Evolutionary conservation across 257 asterid species (phyloP).

Genomic region (Penstemon barbatus): DNA sequence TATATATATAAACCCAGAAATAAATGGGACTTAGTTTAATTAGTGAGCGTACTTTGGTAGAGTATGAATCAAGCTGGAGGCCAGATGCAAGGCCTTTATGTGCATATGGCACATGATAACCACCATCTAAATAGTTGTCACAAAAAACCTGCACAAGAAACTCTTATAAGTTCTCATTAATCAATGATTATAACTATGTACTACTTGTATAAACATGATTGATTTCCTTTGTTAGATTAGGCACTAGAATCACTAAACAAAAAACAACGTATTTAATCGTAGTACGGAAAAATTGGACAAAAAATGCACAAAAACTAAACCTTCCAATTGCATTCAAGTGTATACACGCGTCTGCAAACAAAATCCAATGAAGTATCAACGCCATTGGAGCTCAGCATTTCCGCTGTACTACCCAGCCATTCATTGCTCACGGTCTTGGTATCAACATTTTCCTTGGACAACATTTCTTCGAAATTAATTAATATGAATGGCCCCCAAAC

Average conservation of each 20-base stretch:
- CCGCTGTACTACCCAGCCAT: constrained; percentile 80
- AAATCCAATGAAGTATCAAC: constrained; percentile 59
- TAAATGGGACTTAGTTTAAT: neutral
- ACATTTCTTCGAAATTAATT: constrained; percentile 46
- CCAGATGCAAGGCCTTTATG: constrained; percentile 84
- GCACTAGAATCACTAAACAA: neutral
- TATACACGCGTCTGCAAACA: constrained; percentile 65
- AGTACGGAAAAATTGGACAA: neutral
- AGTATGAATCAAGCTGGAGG: constrained; percentile 78
- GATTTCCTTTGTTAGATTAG: neutral
- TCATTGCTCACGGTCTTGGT: constrained; percentile 46
- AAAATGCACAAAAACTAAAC: constrained; percentile 37
- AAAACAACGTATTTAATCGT: neutral
- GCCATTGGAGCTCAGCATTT: constrained; percentile 52
- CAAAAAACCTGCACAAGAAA: constrained; percentile 72
- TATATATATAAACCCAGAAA: neutral
- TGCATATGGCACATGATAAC: constrained; percentile 87
- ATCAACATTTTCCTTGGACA: constrained; percentile 34
- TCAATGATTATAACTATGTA: neutral
- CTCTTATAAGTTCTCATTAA: neutral
- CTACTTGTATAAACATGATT: neutral
- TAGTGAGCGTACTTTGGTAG: constrained; percentile 51
- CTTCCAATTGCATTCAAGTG: constrained; percentile 92
- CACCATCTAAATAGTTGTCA: constrained; percentile 92
- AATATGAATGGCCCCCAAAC: constrained; percentile 88